Conservation (phyloP, 2,329 filamentous ascomycete species). For the Colletotrichum sp. region DNA sequence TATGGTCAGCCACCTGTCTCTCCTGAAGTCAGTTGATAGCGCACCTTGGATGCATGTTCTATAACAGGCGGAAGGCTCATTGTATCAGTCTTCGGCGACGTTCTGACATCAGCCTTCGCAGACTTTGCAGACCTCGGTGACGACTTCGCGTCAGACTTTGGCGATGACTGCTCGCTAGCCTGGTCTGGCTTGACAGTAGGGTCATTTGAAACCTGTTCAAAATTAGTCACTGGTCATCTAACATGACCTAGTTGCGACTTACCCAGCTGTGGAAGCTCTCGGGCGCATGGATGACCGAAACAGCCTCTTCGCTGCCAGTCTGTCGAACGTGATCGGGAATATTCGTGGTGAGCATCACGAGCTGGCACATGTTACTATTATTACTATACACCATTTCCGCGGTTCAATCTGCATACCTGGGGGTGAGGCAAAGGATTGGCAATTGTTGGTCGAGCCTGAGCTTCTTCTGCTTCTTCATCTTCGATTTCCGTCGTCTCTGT, state of each 20-base stretch:
- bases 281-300: constrained; percentile 91
- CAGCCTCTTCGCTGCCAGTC: constrained; percentile 74
- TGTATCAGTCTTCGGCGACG: constrained; percentile 43
- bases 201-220: constrained; percentile 46
- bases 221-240: constrained; percentile 25
- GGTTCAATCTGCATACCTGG: constrained; percentile 35
- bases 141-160: constrained; percentile 38
- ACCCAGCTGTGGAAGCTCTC: constrained; percentile 85
- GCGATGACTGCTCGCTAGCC: constrained; percentile 38
- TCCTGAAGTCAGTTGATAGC: not conserved
- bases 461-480: constrained; percentile 72
- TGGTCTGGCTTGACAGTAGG: constrained; percentile 38
- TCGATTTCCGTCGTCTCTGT: constrained; percentile 86
- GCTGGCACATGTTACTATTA: constrained; percentile 32
- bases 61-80: constrained; percentile 38
- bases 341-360: constrained; percentile 61
- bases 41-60: constrained; percentile 42
- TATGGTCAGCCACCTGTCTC: not conserved
- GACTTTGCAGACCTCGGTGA: not conserved
- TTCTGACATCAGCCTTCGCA: constrained; percentile 17
- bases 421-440: constrained; percentile 39
- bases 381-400: not conserved
- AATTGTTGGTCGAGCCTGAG: constrained; percentile 42
- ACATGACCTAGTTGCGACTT: constrained; percentile 30
- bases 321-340: constrained; percentile 63